phyloP scores from a whole-genome alignment of 2,329 filamentous ascomycete species.

The Neonectria faginata region DNA sequence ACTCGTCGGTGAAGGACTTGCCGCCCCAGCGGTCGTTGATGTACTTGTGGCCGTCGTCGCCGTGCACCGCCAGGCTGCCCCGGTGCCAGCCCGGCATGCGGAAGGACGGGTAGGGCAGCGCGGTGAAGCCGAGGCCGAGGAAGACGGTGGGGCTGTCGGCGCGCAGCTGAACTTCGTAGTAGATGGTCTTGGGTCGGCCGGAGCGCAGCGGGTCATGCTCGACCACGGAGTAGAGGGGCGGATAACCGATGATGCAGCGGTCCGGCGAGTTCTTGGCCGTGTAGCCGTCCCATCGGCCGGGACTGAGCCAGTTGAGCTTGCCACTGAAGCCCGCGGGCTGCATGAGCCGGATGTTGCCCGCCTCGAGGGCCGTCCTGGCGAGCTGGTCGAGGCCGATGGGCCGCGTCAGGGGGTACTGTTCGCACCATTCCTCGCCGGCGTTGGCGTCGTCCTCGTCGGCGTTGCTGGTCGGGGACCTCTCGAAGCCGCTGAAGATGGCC shows the following conservation, averaged over 20 bases:
- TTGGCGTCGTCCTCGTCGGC: conserved; percentile 73
- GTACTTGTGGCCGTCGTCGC: conserved; percentile 82
- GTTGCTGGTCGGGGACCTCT: conserved; percentile 76
- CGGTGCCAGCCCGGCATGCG: conserved; percentile 86
- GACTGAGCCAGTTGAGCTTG: conserved; percentile 56
- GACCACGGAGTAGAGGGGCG: conserved; percentile 74
- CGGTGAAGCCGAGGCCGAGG: conserved; percentile 76
- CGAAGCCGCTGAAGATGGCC: conserved; percentile 71
- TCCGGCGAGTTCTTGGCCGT: conserved; percentile 64
- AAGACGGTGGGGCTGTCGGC: conserved; percentile 59
- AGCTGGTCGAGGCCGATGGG: conserved; percentile 63
- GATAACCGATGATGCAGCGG: conserved; percentile 72
- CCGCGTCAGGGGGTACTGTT: conserved; percentile 66
- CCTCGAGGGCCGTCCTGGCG: conserved; percentile 60
- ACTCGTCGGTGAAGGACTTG: conserved; percentile 73
- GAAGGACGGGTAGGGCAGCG: conserved; percentile 81
- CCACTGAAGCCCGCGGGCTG: conserved; percentile 62
- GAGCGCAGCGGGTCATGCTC: conserved; percentile 67
- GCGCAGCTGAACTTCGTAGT: conserved; percentile 76
- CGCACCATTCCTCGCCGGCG: conserved; percentile 75
- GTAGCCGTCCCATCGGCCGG: conserved; percentile 65
- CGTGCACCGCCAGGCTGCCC: conserved; percentile 79
- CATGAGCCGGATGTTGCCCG: conserved; percentile 66
- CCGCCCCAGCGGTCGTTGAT: conserved; percentile 82
- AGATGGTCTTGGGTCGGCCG: conserved; percentile 64